Evolutionary conservation across 179 eudicot genomes (phyloP).

Genomic region (Amaranthus tricolor): DNA sequence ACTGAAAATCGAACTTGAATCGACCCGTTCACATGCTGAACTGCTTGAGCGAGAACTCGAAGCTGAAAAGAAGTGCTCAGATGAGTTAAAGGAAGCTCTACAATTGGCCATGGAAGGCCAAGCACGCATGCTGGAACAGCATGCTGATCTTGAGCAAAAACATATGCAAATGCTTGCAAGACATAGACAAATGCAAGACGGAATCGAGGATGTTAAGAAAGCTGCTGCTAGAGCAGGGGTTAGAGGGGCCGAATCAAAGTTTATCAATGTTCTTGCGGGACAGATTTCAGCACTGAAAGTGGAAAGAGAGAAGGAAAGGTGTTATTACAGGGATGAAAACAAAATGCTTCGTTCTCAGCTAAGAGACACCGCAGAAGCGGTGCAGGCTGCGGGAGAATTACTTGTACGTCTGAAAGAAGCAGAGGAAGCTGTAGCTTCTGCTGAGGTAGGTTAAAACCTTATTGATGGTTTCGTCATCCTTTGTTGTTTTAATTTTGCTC

Average conservation of each 20-base stretch:
- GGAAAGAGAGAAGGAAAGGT: conserved; percentile 81
- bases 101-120: conserved; percentile 95
- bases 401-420: conserved; percentile 93
- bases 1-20: conserved; percentile 67
- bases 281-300: conserved; percentile 83
- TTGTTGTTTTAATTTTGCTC: not conserved
- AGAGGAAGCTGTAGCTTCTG: conserved; percentile 80
- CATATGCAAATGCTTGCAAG: conserved; percentile 84
- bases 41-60: conserved; percentile 63
- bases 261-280: conserved; percentile 83
- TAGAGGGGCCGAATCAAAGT: conserved; percentile 80
- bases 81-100: conserved; percentile 91
- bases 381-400: conserved; percentile 97
- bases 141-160: conserved; percentile 87
- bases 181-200: conserved; percentile 73
- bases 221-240: conserved; percentile 89
- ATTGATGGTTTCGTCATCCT: not conserved
- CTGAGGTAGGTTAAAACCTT: conserved; percentile 56
- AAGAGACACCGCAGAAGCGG: conserved; percentile 94
- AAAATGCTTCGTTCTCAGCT: conserved; percentile 88
- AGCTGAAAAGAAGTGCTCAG: conserved; percentile 75
- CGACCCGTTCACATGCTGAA: conserved; percentile 52
- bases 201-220: conserved; percentile 84
- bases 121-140: conserved; percentile 97
- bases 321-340: conserved; percentile 77